A percentile compares a stretch with the other conserved stretches of the same genome.
Conservation (phyloP, 2,329 filamentous ascomycete genomes). For the Colletotrichum scovillei region DNA sequence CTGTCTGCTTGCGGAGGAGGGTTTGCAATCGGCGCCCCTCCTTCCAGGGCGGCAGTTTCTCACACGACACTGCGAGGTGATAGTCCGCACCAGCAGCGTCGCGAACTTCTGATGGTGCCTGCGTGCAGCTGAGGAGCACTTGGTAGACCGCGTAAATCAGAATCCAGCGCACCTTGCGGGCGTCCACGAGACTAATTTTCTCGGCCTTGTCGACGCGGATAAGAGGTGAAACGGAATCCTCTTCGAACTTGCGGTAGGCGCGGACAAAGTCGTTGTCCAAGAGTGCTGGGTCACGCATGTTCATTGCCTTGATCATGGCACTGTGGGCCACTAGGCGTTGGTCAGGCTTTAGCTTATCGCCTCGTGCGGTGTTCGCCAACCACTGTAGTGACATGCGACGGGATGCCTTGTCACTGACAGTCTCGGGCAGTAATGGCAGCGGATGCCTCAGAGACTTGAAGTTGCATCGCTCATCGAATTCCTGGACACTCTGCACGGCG, state of each 20-base stretch:
- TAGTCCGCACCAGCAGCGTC: conserved; percentile 69
- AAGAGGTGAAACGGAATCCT: conserved; percentile 61
- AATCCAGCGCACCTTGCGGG: conserved; percentile 82
- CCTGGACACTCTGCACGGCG: conserved; percentile 73
- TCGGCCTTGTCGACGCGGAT: conserved; percentile 66
- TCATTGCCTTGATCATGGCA: conserved; percentile 64
- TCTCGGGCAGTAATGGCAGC: conserved; percentile 73
- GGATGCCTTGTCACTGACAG: conserved; percentile 42
- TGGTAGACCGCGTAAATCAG: conserved; percentile 80
- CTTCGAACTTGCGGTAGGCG: conserved; percentile 78
- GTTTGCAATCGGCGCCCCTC: conserved; percentile 43
- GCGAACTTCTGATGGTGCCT: conserved; percentile 70
- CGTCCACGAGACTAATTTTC: conserved; percentile 71
- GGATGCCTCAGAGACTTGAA: conserved; percentile 72
- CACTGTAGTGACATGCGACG: conserved; percentile 50
- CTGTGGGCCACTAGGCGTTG: conserved; percentile 62
- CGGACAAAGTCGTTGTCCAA: conserved; percentile 69
- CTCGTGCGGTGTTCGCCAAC: conserved; percentile 45
- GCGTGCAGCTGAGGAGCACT: conserved; percentile 73
- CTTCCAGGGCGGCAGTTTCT: conserved; percentile 59
- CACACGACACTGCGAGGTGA: conserved; percentile 57
- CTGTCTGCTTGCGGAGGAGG: conserved; percentile 44
- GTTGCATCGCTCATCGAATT: conserved; percentile 72
- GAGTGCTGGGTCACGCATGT: conserved; percentile 50
- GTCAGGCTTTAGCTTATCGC: conserved; percentile 58